A percentile compares a stretch with the other conserved stretches of the same genome.
Conservation (phyloP, 1,284 basidiomycete species). For the Sanghuangporus weigelae region DNA sequence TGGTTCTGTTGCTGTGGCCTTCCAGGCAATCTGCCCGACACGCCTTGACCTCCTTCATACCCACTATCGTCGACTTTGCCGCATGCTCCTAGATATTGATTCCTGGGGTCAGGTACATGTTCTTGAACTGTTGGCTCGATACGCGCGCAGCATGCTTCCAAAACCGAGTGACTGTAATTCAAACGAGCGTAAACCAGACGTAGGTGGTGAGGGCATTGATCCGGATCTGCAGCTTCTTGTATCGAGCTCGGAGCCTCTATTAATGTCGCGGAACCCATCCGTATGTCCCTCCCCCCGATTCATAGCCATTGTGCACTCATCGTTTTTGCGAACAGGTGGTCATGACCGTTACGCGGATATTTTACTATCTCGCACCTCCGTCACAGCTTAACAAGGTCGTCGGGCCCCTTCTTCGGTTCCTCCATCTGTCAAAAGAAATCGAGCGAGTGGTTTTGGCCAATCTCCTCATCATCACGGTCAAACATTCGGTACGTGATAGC, state of each 20-base stretch:
- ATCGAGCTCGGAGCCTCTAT: constrained; percentile 66
- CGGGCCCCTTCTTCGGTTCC: constrained; percentile 63
- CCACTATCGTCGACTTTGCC: constrained; percentile 84
- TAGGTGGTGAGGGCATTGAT: constrained; percentile 51
- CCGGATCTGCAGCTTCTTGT: constrained; percentile 74
- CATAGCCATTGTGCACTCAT: not conserved
- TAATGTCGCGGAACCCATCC: constrained; percentile 83
- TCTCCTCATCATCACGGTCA: constrained; percentile 56
- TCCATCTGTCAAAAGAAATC: constrained; percentile 60
- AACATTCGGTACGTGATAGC: constrained; percentile 49
- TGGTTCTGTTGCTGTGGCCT: constrained; percentile 83
- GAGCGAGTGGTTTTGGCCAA: constrained; percentile 72
- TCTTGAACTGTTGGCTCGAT: constrained; percentile 75
- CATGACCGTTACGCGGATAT: constrained; percentile 62
- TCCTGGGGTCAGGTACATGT: constrained; percentile 93
- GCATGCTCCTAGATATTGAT: constrained; percentile 83
- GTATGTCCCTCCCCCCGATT: constrained; percentile 38
- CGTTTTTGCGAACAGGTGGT: constrained; percentile 50
- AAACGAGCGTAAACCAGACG: constrained; percentile 25
- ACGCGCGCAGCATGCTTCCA: constrained; percentile 81
- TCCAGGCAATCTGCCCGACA: constrained; percentile 78
- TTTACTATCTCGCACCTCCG: constrained; percentile 69
- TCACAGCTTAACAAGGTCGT: constrained; percentile 52
- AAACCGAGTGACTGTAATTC: constrained; percentile 46
- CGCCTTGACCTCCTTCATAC: constrained; percentile 83